phyloP scores from a whole-genome alignment of 2,329 filamentous ascomycete species.

The Botryotinia narcissicola region DNA sequence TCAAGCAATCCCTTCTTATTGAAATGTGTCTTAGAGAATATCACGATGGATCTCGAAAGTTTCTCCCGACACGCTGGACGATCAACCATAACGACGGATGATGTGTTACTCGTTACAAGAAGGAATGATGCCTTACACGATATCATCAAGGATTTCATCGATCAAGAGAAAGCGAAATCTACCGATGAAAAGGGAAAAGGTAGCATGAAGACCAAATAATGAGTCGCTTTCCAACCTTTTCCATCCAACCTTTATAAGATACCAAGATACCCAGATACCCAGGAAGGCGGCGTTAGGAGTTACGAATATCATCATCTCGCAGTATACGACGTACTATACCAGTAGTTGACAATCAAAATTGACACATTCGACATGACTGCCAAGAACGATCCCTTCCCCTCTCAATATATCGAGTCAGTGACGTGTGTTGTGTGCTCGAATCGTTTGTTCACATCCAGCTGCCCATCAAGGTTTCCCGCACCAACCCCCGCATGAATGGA shows the following conservation, averaged over 20 bases:
- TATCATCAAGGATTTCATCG: constrained; percentile 69
- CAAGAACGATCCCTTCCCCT: not conserved
- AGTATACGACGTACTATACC: not conserved
- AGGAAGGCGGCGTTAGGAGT: not conserved
- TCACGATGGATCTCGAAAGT: constrained; percentile 59
- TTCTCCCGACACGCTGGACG: constrained; percentile 78
- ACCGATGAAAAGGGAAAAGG: constrained; percentile 19
- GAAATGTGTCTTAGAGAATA: constrained; percentile 44
- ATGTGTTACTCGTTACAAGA: constrained; percentile 82
- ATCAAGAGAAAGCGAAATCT: constrained; percentile 51
- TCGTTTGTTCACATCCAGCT: not conserved
- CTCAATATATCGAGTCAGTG: not conserved
- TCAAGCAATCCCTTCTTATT: not conserved
- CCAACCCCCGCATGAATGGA: not conserved
- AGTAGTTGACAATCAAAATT: not conserved
- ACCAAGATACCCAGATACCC: constrained; percentile 7
- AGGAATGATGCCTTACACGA: constrained; percentile 81
- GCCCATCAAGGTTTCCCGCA: constrained; percentile 10
- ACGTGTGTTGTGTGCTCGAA: not conserved
- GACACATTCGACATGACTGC: not conserved
- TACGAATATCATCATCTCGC: not conserved
- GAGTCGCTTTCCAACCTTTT: not conserved
- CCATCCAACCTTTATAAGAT: not conserved
- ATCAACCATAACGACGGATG: constrained; percentile 75
- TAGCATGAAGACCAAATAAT: constrained; percentile 18